Conservation (phyloP, 2,329 filamentous ascomycete species). For the Phaeosphaeria sp. region DNA sequence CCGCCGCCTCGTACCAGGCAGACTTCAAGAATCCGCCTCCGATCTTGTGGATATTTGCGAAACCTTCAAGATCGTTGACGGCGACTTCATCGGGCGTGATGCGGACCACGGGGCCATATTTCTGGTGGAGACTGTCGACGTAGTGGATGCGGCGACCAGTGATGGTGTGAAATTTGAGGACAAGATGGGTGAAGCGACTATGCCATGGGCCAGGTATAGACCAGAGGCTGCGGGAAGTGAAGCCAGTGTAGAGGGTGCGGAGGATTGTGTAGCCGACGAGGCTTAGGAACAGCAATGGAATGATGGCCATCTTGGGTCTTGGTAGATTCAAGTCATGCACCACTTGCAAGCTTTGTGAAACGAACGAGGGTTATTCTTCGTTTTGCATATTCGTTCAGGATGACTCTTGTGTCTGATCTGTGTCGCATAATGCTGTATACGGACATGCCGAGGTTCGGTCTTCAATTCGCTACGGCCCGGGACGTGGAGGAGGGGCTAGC, state of each 20-base stretch:
- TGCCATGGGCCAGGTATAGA: neutral
- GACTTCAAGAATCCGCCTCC: slow-evolving; percentile 52
- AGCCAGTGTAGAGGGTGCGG: neutral
- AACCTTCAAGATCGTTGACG: slow-evolving; percentile 15
- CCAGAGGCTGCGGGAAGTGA: neutral
- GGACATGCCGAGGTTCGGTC: too few relatives aligned
- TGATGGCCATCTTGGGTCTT: neutral
- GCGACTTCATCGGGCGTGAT: slow-evolving; percentile 33
- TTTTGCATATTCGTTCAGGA: too few relatives aligned
- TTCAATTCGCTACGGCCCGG: too few relatives aligned
- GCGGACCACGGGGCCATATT: slow-evolving; percentile 29
- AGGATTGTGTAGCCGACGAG: neutral
- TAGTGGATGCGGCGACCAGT: neutral
- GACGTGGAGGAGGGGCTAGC: neutral
- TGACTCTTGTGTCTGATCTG: too few relatives aligned
- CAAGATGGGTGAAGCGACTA: neutral
- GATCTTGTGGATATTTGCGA: slow-evolving; percentile 40
- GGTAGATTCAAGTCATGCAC: too few relatives aligned
- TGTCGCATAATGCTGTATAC: too few relatives aligned
- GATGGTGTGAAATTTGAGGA: neutral
- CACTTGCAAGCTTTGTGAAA: too few relatives aligned
- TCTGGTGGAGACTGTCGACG: neutral
- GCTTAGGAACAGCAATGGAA: neutral
- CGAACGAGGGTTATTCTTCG: too few relatives aligned
- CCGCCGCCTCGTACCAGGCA: slow-evolving; percentile 45